phyloP scores from a whole-genome alignment of 1,139 yeast genomes.

The Diutina mesorugosa region DNA sequence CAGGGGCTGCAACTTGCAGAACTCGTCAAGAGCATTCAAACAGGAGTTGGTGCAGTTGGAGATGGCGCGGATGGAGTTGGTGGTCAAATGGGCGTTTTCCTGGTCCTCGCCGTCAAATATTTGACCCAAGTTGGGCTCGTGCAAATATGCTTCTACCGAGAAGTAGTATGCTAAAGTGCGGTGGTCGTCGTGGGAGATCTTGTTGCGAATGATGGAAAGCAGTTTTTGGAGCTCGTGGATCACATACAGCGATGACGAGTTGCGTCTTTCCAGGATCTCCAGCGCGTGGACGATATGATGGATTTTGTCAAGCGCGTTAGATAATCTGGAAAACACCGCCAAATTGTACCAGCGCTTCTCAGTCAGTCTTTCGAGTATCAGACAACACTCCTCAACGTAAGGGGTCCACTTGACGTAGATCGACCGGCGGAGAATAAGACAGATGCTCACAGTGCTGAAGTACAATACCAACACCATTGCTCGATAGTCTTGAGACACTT shows the following conservation, averaged over 20 bases:
- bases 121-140: conserved; percentile 33
- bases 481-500: conserved; percentile 19
- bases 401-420: conserved; percentile 45
- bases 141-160: conserved; percentile 63
- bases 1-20: conserved; percentile 26
- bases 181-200: conserved; percentile 26
- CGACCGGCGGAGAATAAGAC: conserved; percentile 39
- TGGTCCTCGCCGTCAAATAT: conserved; percentile 10
- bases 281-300: conserved; percentile 36
- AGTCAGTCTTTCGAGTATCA: conserved; percentile 24
- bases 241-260: conserved; percentile 11
- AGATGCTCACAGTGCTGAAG: conserved; percentile 36
- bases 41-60: conserved; percentile 45
- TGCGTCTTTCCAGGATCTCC: conserved; percentile 12
- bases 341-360: conserved; percentile 22
- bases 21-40: conserved; percentile 36
- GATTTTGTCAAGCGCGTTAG: conserved; percentile 49
- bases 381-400: conserved; percentile 53
- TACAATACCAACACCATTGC: conserved; percentile 36
- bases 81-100: conserved; percentile 9
- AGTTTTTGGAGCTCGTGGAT: conserved; percentile 29
- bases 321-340: conserved; percentile 49
- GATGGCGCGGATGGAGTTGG: conserved; percentile 23
- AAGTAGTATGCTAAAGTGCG: conserved; percentile 38
- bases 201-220: conserved; percentile 22